phyloP scores from a whole-genome alignment of 495 filamentous ascomycete species.

The Hypoxylon rickii region DNA sequence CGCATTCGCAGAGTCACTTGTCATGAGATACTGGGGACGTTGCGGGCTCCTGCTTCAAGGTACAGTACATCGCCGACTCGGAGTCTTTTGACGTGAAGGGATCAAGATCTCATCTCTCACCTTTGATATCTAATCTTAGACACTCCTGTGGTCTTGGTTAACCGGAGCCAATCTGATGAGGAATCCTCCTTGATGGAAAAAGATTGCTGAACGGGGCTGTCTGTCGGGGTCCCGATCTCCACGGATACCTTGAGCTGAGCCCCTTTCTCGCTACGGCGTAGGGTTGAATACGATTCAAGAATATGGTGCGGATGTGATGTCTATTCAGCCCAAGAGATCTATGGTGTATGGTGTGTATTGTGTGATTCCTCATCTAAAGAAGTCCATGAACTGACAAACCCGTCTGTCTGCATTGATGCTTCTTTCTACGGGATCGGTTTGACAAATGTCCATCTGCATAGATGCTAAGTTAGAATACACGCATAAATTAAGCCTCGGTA shows the following conservation, averaged over 20 bases:
- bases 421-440: background rate
- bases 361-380: too few relatives aligned
- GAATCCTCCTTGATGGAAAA: background rate
- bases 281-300: slow-evolving; percentile 6
- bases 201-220: background rate
- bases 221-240: background rate
- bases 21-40: too few relatives aligned
- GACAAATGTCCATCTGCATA: slow-evolving; percentile 1
- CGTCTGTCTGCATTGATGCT: too few relatives aligned
- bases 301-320: background rate
- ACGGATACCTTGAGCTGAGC: slow-evolving; percentile 13
- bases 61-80: too few relatives aligned
- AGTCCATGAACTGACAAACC: too few relatives aligned
- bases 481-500: slow-evolving; percentile 13
- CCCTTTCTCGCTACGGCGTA: slow-evolving; percentile 16
- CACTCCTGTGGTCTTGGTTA: background rate
- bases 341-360: too few relatives aligned
- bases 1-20: too few relatives aligned
- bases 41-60: too few relatives aligned
- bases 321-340: too few relatives aligned
- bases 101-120: too few relatives aligned
- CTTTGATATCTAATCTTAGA: too few relatives aligned
- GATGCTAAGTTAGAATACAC: background rate
- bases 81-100: too few relatives aligned
- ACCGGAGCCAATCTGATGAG: background rate